Conservation (phyloP, 495 filamentous ascomycete genomes). For the Neurospora sp. region DNA sequence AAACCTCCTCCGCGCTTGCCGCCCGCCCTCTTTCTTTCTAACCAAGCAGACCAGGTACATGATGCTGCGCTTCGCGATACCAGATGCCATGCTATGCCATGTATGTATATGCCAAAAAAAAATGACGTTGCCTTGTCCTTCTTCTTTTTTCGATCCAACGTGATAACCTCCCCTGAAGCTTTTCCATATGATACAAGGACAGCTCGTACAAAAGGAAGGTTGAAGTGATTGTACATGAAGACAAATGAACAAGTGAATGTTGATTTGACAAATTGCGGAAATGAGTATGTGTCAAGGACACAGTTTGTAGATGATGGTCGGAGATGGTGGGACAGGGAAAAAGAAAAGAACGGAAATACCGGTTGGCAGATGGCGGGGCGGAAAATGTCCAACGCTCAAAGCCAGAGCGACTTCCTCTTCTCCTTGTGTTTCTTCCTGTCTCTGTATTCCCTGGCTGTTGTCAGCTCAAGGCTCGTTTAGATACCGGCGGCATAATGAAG, state of each 20-base stretch:
- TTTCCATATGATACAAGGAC: background rate
- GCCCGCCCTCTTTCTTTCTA: background rate
- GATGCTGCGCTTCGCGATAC: background rate
- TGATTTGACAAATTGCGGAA: background rate
- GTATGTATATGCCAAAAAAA: background rate
- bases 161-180: background rate
- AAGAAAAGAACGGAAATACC: background rate
- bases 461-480: conserved; percentile 3
- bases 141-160: background rate
- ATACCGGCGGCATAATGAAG: conserved; percentile 21
- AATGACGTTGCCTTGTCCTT: background rate
- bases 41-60: background rate
- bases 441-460: background rate
- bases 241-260: background rate
- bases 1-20: background rate
- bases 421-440: background rate
- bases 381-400: background rate
- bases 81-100: background rate
- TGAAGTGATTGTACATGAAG: background rate
- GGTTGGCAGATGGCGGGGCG: background rate
- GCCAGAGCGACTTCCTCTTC: background rate
- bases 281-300: background rate
- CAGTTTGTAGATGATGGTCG: background rate
- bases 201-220: background rate
- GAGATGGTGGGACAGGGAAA: background rate